Evolutionary conservation across 2,329 filamentous ascomycete species (phyloP), one percentile per base, ranked within the genome.

Genomic region (Ophiostoma perfectum): DNA sequence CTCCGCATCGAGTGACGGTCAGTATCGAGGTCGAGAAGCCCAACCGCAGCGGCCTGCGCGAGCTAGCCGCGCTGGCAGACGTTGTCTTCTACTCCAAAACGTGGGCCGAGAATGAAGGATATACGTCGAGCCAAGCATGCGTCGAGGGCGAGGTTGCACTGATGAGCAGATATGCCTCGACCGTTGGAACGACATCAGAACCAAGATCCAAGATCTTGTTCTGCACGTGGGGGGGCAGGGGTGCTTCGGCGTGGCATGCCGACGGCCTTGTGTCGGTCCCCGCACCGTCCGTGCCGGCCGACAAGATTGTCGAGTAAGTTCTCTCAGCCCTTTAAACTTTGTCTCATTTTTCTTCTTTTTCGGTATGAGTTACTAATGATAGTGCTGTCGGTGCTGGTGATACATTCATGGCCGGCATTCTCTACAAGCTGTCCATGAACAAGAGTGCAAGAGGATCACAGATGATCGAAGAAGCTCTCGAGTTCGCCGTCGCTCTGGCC

Each of bases 1-100:
- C 64, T n/a, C 27, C 8, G 12, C n/a, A 39, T 3, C 9, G 45
- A 5, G 55, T 60, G 55, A 60, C 27, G 0, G 16, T 92, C 74
- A 92, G 89, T 75, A 86, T 92, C 67, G 90, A 92, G 76, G 79
- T 90, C 58, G 90, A 92, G 78, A 92, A 90, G 75, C 89, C 89
- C 2, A 82, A 81, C 12, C 83, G 90, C 11, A 76, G 78, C 41
- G 88, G 87, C 2, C 80, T 92, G 68, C 78, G 80, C 65, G 80
- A 84, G 41, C 81, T 91, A 64, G 88, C 88, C 39, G 79, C 80
- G 49, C 80, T 83, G 72, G 89, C 88, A 38, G 87, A 92, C 74
- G 83, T 90, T 18, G 85, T 92, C n/a, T 91, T 92, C 75, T 92
- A 89, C 77, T 90, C 89, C 12, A 85, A 83, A 73, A 82, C 81